Evolutionary conservation across 805 yeast species (phyloP).

Genomic region (Kluyveromyces wickerhamii): DNA sequence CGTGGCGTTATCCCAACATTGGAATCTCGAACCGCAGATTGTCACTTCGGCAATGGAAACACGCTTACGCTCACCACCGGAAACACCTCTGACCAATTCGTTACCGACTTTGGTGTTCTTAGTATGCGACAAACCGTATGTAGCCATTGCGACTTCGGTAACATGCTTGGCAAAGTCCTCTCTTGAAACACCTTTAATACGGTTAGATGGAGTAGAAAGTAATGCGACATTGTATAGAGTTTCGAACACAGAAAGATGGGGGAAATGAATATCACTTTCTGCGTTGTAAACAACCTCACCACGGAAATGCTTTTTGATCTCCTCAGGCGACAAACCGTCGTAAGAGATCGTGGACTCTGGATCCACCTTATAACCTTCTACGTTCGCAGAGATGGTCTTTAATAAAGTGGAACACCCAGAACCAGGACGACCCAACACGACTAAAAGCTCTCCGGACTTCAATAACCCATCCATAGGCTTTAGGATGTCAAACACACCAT

Average conservation of each 20-base stretch:
- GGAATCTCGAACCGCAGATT: slow-evolving; percentile 53
- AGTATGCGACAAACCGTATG: slow-evolving; percentile 55
- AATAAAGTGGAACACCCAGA: slow-evolving; percentile 69
- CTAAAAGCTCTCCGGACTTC: slow-evolving; percentile 56
- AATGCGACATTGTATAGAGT: slow-evolving; percentile 57
- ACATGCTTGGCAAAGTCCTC: slow-evolving; percentile 45
- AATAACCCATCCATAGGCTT: slow-evolving; percentile 61
- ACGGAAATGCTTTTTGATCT: slow-evolving; percentile 44
- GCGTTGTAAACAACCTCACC: slow-evolving; percentile 69
- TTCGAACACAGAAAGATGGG: slow-evolving; percentile 58
- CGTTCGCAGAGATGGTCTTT: slow-evolving; percentile 50
- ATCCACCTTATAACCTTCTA: slow-evolving; percentile 50
- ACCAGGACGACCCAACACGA: slow-evolving; percentile 70
- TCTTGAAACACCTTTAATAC: slow-evolving; percentile 54
- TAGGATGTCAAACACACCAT: slow-evolving; percentile 40
- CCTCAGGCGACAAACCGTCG: slow-evolving; percentile 46
- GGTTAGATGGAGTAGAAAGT: slow-evolving; percentile 53
- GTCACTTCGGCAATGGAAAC: slow-evolving; percentile 77
- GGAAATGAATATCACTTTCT: slow-evolving; percentile 61
- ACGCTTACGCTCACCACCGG: slow-evolving; percentile 84
- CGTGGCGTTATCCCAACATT: slow-evolving; percentile 77
- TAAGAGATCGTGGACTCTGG: slow-evolving; percentile 40
- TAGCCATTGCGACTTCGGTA: slow-evolving; percentile 45
- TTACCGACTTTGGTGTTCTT: slow-evolving; percentile 53
- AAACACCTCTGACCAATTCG: slow-evolving; percentile 60